phyloP scores from a whole-genome alignment of 257 asterid species.

The Gentiana dahurica region DNA sequence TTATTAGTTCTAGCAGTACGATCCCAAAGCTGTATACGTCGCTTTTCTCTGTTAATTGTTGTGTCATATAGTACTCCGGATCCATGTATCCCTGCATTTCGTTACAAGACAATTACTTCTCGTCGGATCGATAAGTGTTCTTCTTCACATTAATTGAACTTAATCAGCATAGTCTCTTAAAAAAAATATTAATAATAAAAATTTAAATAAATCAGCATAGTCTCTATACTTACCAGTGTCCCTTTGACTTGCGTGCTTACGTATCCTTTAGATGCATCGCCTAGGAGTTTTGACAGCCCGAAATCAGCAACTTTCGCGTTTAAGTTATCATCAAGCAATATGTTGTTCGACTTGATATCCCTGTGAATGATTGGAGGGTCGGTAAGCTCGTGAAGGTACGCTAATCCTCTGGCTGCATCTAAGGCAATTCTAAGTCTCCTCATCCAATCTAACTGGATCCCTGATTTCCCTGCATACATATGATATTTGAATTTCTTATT shows the following conservation, averaged over 20 bases:
- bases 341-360: constrained; percentile 77
- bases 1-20: constrained; percentile 58
- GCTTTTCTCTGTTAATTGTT: constrained; percentile 72
- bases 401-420: constrained; percentile 78
- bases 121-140: neutral
- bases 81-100: constrained; percentile 67
- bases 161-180: too few relatives aligned
- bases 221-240: constrained; percentile 49
- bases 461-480: constrained; percentile 37
- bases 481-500: neutral
- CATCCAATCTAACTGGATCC: constrained; percentile 52
- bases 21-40: constrained; percentile 81
- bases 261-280: constrained; percentile 62
- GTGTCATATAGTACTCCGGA: constrained; percentile 90
- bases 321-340: constrained; percentile 50
- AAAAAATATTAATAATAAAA: neutral
- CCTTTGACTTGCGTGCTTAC: constrained; percentile 92
- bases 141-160: too few relatives aligned
- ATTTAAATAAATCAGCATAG: neutral
- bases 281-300: constrained; percentile 76
- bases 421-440: constrained; percentile 54
- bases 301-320: constrained; percentile 87
- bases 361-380: constrained; percentile 91
- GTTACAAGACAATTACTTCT: neutral
- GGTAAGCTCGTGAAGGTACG: constrained; percentile 78